Conservation (phyloP, 805 yeast genomes). For the Candida koratica region DNA sequence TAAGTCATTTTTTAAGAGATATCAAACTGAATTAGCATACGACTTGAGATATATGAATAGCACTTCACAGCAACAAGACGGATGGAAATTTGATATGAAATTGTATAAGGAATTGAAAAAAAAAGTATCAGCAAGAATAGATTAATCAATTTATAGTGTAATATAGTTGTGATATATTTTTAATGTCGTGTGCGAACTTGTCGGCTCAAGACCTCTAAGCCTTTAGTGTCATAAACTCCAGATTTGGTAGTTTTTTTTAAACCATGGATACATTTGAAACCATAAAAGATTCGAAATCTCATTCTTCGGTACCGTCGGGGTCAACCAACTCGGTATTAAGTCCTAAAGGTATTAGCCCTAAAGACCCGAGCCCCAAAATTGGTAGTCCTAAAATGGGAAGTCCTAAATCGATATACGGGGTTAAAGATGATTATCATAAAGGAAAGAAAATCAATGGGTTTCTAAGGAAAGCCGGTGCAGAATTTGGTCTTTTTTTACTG, state of each 20-base stretch:
- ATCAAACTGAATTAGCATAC: slow-evolving; percentile 22
- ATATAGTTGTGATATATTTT: too few relatives aligned
- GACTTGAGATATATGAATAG: slow-evolving; percentile 21
- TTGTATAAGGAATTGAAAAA: slow-evolving; percentile 26
- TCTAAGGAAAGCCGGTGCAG: slow-evolving; percentile 36
- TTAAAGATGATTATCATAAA: too few relatives aligned
- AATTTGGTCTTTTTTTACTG: slow-evolving; percentile 32
- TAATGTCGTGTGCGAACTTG: neutral
- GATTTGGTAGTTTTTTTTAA: too few relatives aligned
- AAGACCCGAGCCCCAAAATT: neutral
- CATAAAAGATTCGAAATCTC: slow-evolving; percentile 3
- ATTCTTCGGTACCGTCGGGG: slow-evolving; percentile 6
- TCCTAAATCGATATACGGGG: too few relatives aligned
- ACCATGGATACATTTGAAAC: slow-evolving; percentile 2
- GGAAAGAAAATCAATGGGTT: slow-evolving; percentile 13
- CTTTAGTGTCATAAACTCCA: too few relatives aligned
- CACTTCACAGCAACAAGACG: slow-evolving; percentile 18
- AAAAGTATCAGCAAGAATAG: too few relatives aligned
- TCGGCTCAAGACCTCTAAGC: too few relatives aligned
- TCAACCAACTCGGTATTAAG: slow-evolving; percentile 3
- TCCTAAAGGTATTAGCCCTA: slow-evolving; percentile 1
- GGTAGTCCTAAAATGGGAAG: neutral
- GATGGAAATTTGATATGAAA: slow-evolving; percentile 33
- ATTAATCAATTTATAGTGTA: too few relatives aligned
- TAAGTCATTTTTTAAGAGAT: slow-evolving; percentile 25